phyloP scores from a whole-genome alignment of 805 yeast species.

The Suhomyces vadensis region DNA sequence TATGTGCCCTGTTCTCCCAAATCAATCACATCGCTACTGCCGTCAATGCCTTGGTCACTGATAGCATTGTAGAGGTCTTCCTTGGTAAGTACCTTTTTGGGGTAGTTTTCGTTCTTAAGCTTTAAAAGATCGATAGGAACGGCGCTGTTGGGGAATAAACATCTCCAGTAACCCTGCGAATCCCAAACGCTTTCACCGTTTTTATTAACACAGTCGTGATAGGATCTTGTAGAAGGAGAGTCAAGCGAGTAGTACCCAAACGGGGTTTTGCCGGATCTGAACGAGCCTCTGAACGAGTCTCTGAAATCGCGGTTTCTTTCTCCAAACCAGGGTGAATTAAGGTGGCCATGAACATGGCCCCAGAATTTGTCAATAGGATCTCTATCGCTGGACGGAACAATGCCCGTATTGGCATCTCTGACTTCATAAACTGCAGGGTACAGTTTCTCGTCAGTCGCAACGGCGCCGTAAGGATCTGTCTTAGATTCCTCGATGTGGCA shows the following conservation, averaged over 20 bases:
- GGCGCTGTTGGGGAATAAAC: constrained; percentile 68
- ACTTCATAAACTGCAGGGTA: constrained; percentile 26
- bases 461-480: not conserved
- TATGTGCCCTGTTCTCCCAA: constrained; percentile 55
- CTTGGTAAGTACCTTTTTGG: constrained; percentile 44
- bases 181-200: constrained; percentile 85
- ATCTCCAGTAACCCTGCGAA: constrained; percentile 82
- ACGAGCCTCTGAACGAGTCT: constrained; percentile 13
- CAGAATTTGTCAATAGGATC: not conserved
- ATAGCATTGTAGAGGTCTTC: constrained; percentile 55
- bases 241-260: constrained; percentile 55
- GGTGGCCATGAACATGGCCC: not conserved
- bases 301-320: not conserved
- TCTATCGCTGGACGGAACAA: constrained; percentile 5
- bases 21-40: constrained; percentile 25
- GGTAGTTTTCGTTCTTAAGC: constrained; percentile 24
- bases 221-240: constrained; percentile 59
- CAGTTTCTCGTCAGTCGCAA: not conserved
- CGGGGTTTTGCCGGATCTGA: constrained; percentile 29
- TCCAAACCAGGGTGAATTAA: not conserved
- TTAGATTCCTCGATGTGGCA: not conserved
- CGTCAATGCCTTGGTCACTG: constrained; percentile 8
- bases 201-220: constrained; percentile 59
- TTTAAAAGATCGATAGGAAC: constrained; percentile 33
- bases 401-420: constrained; percentile 7